These are phyloP conservation scores for Botrytis fragariae DNA, from an alignment of 2,329 filamentous ascomycete genomes.

Conservation along the genomic window DNA sequence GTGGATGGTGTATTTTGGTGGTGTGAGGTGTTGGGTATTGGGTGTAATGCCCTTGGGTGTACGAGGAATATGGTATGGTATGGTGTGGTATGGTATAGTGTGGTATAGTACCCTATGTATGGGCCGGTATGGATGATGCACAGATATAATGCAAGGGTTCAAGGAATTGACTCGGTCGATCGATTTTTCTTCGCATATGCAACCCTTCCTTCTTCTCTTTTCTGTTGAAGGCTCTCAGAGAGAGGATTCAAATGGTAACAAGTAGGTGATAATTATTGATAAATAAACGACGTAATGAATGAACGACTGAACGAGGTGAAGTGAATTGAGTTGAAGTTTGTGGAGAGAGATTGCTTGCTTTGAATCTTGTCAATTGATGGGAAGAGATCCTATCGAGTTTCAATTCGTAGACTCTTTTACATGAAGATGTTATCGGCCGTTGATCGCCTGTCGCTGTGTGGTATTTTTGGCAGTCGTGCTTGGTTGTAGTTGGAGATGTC, in stretches of 20 bases:
- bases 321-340: not conserved
- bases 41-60: not conserved
- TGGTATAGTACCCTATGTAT: not conserved
- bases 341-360: not conserved
- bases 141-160: constrained; percentile 15
- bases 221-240: not conserved
- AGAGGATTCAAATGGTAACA: not conserved
- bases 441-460: not conserved
- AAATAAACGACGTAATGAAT: not conserved
- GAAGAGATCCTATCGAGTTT: not conserved
- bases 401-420: not conserved
- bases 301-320: not conserved
- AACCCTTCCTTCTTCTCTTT: not conserved
- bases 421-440: no score
- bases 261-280: not conserved
- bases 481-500: not conserved
- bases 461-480: not conserved
- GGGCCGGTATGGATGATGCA: constrained; percentile 1
- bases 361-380: not conserved
- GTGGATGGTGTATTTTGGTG: not conserved
- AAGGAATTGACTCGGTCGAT: constrained; percentile 18
- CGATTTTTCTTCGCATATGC: not conserved
- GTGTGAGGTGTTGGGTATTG: not conserved
- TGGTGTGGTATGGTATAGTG: not conserved
- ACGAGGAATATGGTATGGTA: not conserved